phyloP scores from a whole-genome alignment of 2,329 filamentous ascomycete species.

The Phaeosphaeriaceae sp. region DNA sequence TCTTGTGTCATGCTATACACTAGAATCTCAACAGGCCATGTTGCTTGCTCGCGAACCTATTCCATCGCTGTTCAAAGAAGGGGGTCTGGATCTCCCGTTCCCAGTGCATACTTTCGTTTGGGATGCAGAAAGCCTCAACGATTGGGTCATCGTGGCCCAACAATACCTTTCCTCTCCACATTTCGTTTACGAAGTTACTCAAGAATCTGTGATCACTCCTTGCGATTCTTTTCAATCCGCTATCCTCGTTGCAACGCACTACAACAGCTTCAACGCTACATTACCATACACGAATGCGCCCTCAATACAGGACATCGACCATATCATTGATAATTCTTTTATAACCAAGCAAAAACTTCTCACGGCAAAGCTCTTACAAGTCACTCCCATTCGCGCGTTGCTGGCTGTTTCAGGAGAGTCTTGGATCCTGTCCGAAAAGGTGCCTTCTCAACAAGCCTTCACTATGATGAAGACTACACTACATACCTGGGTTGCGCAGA shows the following conservation, averaged over 20 bases:
- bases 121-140: slow-evolving; percentile 36
- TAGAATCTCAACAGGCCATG: slow-evolving; percentile 49
- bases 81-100: slow-evolving; percentile 46
- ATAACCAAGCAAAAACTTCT: slow-evolving; percentile 39
- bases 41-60: slow-evolving; percentile 35
- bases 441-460: slow-evolving; percentile 44
- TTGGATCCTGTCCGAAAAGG: slow-evolving; percentile 54
- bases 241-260: slow-evolving; percentile 45
- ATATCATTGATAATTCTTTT: slow-evolving; percentile 31
- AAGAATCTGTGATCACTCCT: slow-evolving; percentile 10
- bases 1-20: slow-evolving; percentile 50
- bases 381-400: slow-evolving; percentile 50
- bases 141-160: slow-evolving; percentile 33
- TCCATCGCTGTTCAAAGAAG: slow-evolving; percentile 22
- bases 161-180: slow-evolving; percentile 24
- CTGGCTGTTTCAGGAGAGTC: slow-evolving; percentile 54
- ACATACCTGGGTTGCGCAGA: slow-evolving; percentile 43
- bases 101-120: slow-evolving; percentile 45
- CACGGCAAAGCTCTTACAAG: slow-evolving; percentile 46
- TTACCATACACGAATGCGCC: slow-evolving; percentile 18
- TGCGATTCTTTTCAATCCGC: slow-evolving; percentile 47
- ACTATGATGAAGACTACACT: slow-evolving; percentile 38
- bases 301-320: slow-evolving; percentile 23
- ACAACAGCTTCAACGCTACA: slow-evolving; percentile 31
- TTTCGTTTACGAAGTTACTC: slow-evolving; percentile 34